phyloP scores from a whole-genome alignment of 2,329 filamentous ascomycete genomes.

The Trichophyton benhamiae region DNA sequence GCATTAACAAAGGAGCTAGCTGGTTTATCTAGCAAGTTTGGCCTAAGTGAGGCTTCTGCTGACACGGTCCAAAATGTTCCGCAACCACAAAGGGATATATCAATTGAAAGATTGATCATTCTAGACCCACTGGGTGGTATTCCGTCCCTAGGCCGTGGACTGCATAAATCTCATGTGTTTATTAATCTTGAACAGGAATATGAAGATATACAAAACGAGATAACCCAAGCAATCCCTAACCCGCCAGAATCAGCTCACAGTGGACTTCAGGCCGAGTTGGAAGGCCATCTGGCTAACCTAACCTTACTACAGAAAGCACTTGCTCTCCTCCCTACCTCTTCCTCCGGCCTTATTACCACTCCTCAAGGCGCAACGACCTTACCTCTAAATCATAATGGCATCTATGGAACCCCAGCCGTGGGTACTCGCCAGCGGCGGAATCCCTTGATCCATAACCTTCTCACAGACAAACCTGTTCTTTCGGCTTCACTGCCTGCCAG shows the following conservation, averaged over 20 bases:
- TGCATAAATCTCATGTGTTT: conserved; percentile 61
- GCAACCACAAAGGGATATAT: conserved; percentile 41
- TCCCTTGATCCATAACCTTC: conserved; percentile 83
- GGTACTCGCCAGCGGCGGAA: conserved; percentile 56
- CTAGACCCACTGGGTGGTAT: conserved; percentile 79
- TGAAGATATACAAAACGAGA: conserved; percentile 50
- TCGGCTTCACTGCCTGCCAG: conserved; percentile 78
- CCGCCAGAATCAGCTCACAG: conserved; percentile 3
- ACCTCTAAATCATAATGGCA: conserved; percentile 21
- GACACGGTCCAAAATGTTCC: conserved; percentile 29
- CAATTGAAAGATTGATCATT: conserved; percentile 74
- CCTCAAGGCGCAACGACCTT: conserved; percentile 66
- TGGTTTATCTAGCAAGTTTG: conserved; percentile 45
- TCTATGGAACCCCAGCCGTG: conserved; percentile 34
- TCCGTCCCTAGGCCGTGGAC: conserved; percentile 48
- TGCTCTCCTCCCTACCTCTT: conserved; percentile 64
- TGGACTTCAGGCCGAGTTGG: conserved; percentile 17
- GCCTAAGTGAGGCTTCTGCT: conserved; percentile 34
- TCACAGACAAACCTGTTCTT: conserved; percentile 86
- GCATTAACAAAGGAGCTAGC: conserved; percentile 66
- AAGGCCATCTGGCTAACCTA: conserved; percentile 57
- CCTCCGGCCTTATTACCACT: conserved; percentile 80
- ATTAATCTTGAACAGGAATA: conserved; percentile 92
- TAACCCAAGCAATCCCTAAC: conserved; percentile 29
- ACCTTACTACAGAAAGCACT: conserved; percentile 58